Base-by-base conservation (phyloP, 2,329 filamentous ascomycete genomes). In the Neonectria hederae region DNA sequence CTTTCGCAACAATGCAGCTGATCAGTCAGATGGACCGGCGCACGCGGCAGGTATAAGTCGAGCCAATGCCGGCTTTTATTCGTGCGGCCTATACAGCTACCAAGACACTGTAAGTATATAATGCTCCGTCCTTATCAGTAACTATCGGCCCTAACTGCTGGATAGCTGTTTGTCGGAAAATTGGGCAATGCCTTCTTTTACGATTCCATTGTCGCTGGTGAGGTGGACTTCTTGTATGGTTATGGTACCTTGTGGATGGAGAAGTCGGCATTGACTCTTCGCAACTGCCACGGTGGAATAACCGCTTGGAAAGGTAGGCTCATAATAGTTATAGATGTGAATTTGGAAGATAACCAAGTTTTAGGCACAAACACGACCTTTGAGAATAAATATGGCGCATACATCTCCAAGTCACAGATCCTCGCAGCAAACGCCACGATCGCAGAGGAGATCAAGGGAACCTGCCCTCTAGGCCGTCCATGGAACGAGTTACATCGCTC, bases 141-240 rank as follows among this genome's bases (percentile, higher is more conserved):
- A 6, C 35, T 24, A 2, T 49, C 30, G 3, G 19, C 9, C 5
- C 28, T 46, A 13, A 45, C 13, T 3, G 4, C 11, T n/a, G 2
- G 14, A 11, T 5, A 85, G 83, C 75, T 91, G 4, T 91, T 90
- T 69, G 75, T 91, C 17, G 89, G 89, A 57, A 91, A 91, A 73
- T 79, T 90, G 1, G 89, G 86, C 30, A 90, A 90, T 67, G 85
- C 85, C 0, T 91, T 90, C 76, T 88, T 92, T 76, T 83, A 88
- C 73, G 80, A 84, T 38, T 83, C 79, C 57, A 83, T 87, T 38
- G 82, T 91, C 5, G 89, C 87, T 0, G 89, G 89, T 0, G 82
- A 91, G 72, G 90, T 88, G 0, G 90, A 92, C 69, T 91, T 91
- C 77, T 78, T 91, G 21, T 91, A 90, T 72, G 89, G 88, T 9